phyloP scores from a whole-genome alignment of 2,329 filamentous ascomycete genomes.

The Aspergillus hortae region DNA sequence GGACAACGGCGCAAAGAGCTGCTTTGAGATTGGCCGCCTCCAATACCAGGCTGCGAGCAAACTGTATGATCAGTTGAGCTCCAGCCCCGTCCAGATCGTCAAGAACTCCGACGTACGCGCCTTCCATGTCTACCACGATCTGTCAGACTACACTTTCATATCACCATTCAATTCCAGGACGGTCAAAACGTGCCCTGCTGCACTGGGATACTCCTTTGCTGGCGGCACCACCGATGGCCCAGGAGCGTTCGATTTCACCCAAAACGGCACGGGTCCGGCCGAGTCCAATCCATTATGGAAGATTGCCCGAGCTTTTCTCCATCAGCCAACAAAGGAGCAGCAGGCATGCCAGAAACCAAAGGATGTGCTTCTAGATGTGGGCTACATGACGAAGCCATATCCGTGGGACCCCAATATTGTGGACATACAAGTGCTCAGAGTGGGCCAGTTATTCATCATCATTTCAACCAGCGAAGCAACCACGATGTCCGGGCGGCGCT shows the following conservation, averaged over 20 bases:
- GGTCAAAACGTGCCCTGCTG: constrained; percentile 74
- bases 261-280: constrained; percentile 71
- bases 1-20: constrained; percentile 47
- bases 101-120: constrained; percentile 67
- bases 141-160: constrained; percentile 70
- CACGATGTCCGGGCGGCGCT: constrained; percentile 87
- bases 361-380: constrained; percentile 82
- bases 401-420: constrained; percentile 89
- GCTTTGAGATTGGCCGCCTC: constrained; percentile 47
- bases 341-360: constrained; percentile 74
- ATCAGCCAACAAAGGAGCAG: constrained; percentile 67
- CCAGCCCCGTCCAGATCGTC: constrained; percentile 40
- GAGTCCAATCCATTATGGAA: constrained; percentile 76
- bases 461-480: constrained; percentile 83
- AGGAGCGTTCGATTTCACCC: constrained; percentile 88
- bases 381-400: constrained; percentile 74
- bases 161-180: constrained; percentile 64
- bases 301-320: constrained; percentile 68
- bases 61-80: constrained; percentile 56
- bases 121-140: constrained; percentile 81
- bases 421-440: constrained; percentile 79
- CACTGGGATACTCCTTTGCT: constrained; percentile 87
- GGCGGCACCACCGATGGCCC: constrained; percentile 90
- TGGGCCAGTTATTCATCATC: constrained; percentile 80
- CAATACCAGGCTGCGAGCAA: constrained; percentile 43